These are phyloP conservation scores for Crotalaria pallida DNA, from an alignment of 306 rosid genomes.

Conservation along the genomic window DNA sequence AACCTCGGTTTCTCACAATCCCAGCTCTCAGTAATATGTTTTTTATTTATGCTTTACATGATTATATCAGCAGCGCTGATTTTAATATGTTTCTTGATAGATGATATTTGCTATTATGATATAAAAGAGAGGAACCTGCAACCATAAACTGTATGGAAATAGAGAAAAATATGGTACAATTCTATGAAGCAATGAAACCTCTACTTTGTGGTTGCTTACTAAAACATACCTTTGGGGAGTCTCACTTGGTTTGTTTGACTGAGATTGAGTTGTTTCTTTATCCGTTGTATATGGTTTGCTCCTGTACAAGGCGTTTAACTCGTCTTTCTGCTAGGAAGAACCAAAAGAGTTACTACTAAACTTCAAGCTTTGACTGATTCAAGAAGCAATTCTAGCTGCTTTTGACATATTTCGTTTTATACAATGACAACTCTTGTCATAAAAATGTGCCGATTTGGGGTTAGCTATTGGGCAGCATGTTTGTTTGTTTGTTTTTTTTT, in stretches of 20 bases:
- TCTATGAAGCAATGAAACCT: not conserved
- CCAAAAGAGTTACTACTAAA: no score
- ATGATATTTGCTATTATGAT: not conserved
- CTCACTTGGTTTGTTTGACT: not conserved
- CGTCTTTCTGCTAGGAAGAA: not conserved
- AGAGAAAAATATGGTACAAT: not conserved
- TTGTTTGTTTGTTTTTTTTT: no score
- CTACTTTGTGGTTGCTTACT: not conserved
- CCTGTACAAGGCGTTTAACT: no score
- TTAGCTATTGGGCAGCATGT: no score
- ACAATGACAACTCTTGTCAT: no score
- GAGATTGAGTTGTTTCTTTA: not conserved
- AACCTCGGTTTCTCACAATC: not conserved
- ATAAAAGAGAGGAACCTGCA: not conserved
- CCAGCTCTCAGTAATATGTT: not conserved
- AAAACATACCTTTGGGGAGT: not conserved
- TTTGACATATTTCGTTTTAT: no score
- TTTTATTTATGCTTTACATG: no score
- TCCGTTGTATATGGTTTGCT: not conserved
- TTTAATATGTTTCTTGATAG: not conserved
- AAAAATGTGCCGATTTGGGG: no score
- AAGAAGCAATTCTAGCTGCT: no score
- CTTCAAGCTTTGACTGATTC: no score
- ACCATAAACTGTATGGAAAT: not conserved
- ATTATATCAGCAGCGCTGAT: not conserved